Conservation (phyloP, 1,284 basidiomycete genomes). For the Cutaneotrichosporon mucoides region DNA sequence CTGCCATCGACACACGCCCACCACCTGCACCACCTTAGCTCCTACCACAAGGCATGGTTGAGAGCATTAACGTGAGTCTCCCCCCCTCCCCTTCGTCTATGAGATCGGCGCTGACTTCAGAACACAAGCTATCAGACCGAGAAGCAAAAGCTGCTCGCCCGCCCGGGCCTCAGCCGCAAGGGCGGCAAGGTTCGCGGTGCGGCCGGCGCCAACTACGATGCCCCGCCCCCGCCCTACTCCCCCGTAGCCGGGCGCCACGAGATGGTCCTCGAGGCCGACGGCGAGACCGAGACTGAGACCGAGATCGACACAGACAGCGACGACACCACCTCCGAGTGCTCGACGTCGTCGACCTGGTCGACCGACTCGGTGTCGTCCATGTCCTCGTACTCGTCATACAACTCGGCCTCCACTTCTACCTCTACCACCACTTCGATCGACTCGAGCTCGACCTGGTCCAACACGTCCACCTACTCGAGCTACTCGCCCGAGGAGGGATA, state of each 20-base stretch:
- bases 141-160: constrained; percentile 2
- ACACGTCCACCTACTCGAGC: neutral
- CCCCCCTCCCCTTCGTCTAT: no score
- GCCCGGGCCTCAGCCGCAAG: neutral
- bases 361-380: neutral
- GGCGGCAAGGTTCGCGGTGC: neutral
- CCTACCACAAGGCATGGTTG: neutral
- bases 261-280: neutral
- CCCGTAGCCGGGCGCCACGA: neutral
- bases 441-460: neutral
- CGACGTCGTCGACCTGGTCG: neutral
- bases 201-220: neutral
- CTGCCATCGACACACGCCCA: neutral
- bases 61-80: neutral
- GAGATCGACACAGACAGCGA: neutral
- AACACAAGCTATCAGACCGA: neutral
- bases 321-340: neutral
- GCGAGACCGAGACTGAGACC: neutral
- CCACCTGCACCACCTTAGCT: neutral
- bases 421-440: neutral
- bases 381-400: neutral
- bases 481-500: neutral
- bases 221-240: constrained; percentile 1
- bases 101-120: neutral
- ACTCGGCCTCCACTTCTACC: neutral